Percentiles rank a stretch among this genome's conserved stretches.
These are phyloP conservation scores for Aureobasidium sp. DNA, from an alignment of 2,329 filamentous ascomycete genomes.

Conservation along the genomic window DNA sequence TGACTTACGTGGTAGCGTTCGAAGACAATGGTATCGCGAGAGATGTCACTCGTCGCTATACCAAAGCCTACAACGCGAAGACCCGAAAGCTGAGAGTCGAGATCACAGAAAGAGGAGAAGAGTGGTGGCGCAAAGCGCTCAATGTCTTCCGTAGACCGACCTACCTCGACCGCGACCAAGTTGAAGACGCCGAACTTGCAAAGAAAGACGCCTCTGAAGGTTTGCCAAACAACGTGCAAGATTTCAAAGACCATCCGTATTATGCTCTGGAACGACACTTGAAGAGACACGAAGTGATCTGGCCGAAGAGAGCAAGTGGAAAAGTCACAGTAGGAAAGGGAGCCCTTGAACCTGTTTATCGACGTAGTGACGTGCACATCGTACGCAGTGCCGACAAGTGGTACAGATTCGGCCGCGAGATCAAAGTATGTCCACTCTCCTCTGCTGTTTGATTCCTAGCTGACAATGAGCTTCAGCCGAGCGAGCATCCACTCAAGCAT, in stretches of 20 bases:
- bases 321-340: slow-evolving; percentile 61
- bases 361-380: slow-evolving; percentile 69
- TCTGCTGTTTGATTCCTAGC: not conserved
- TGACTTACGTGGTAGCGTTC: slow-evolving; percentile 81
- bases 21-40: slow-evolving; percentile 69
- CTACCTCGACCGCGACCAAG: slow-evolving; percentile 62
- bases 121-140: slow-evolving; percentile 50
- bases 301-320: slow-evolving; percentile 65
- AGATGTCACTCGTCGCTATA: slow-evolving; percentile 84
- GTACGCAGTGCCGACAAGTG: slow-evolving; percentile 79
- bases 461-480: slow-evolving; percentile 23
- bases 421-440: slow-evolving; percentile 47
- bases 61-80: slow-evolving; percentile 84
- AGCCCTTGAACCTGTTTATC: slow-evolving; percentile 69
- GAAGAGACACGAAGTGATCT: slow-evolving; percentile 72
- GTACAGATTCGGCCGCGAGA: slow-evolving; percentile 78
- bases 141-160: slow-evolving; percentile 34
- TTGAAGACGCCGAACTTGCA: slow-evolving; percentile 72
- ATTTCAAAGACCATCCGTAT: slow-evolving; percentile 36
- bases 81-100: slow-evolving; percentile 79
- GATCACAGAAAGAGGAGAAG: slow-evolving; percentile 46
- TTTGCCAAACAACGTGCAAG: slow-evolving; percentile 39
- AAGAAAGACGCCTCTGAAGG: slow-evolving; percentile 64
- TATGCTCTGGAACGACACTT: slow-evolving; percentile 78
- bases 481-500: slow-evolving; percentile 77